These are phyloP conservation scores for Leccinum truebloodii DNA, from an alignment of 768 basidiomycete species.

Conservation along the genomic window DNA sequence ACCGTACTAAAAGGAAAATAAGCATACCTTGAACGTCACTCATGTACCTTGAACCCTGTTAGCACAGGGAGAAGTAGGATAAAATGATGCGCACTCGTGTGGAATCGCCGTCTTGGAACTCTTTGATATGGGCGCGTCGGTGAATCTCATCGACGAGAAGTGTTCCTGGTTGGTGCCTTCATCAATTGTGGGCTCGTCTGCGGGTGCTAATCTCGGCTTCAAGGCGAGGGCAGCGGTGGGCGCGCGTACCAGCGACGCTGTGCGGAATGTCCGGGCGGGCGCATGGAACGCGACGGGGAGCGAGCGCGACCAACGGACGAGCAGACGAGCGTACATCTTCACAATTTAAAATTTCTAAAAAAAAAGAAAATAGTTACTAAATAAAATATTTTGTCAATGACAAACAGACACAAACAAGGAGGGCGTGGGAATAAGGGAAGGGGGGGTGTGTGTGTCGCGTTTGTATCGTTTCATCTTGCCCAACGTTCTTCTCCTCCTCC, in stretches of 20 bases:
- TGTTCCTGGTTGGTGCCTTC: conserved; percentile 26
- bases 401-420: conserved; percentile 26
- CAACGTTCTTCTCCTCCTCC: conserved; percentile 8
- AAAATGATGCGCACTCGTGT: conserved; percentile 40
- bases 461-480: conserved; percentile 20
- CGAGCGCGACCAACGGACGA: conserved; percentile 24
- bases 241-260: conserved; percentile 12
- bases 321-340: conserved; percentile 27
- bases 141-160: conserved; percentile 30
- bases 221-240: conserved; percentile 11
- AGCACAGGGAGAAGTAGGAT: conserved; percentile 19
- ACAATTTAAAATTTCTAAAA: background rate
- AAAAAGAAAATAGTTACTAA: background rate
- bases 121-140: conserved; percentile 38
- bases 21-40: conserved; percentile 48
- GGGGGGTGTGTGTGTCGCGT: conserved; percentile 25
- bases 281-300: conserved; percentile 13
- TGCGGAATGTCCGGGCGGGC: conserved; percentile 15
- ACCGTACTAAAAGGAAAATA: background rate
- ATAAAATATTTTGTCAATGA: conserved; percentile 4
- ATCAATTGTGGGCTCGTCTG: conserved; percentile 14
- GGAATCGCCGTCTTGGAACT: conserved; percentile 42
- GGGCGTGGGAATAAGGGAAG: conserved; percentile 24
- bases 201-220: conserved; percentile 11
- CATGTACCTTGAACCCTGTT: conserved; percentile 37